These are phyloP conservation scores for Saccharomycopsis microspora DNA, from an alignment of 805 yeast genomes.

Conservation along the genomic window DNA sequence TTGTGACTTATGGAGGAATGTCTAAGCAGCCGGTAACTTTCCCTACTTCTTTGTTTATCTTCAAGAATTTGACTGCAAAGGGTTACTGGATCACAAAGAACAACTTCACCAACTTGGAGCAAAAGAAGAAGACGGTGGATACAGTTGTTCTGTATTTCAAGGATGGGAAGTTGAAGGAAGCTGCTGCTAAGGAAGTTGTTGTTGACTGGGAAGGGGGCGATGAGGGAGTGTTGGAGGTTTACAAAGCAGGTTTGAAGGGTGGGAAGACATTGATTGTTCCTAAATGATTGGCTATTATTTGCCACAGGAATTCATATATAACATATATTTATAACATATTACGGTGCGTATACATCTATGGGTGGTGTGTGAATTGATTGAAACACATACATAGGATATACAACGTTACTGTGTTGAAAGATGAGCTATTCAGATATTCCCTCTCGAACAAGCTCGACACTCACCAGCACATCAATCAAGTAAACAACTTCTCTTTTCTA, in stretches of 20 bases:
- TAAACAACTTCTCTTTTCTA: no score
- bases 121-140: conserved; percentile 42
- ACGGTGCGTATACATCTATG: no score
- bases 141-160: conserved; percentile 48
- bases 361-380: no score
- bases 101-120: conserved; percentile 45
- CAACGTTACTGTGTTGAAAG: no score
- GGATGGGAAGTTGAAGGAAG: conserved; percentile 43
- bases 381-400: no score
- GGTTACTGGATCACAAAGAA: conserved; percentile 91
- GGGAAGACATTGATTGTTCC: background rate
- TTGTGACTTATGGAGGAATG: conserved; percentile 97
- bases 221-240: conserved; percentile 26
- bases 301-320: no score
- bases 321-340: no score
- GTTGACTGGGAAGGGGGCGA: conserved; percentile 27
- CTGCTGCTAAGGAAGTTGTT: conserved; percentile 23
- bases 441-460: no score
- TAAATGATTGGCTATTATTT: background rate
- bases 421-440: no score
- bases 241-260: conserved; percentile 24
- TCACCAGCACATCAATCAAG: no score
- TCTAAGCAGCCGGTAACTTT: conserved; percentile 88
- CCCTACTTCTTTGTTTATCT: conserved; percentile 82
- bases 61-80: conserved; percentile 72